Evolutionary conservation across 1,139 yeast species (phyloP).

Genomic region (Candida mesenterica): DNA sequence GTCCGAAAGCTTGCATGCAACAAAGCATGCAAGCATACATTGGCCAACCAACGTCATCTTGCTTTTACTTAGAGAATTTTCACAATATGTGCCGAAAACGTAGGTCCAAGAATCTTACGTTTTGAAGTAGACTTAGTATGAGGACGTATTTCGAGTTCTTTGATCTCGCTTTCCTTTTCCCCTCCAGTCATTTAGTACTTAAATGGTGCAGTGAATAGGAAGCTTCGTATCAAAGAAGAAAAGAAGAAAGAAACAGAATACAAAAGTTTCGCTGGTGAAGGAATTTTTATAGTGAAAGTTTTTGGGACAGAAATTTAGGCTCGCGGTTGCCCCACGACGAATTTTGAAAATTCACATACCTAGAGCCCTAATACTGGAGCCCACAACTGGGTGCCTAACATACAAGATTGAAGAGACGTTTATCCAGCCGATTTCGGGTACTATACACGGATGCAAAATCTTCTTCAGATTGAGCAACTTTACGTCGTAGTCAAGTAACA

Average conservation of each 20-base stretch:
- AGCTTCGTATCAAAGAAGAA: conserved; percentile 51
- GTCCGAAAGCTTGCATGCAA: not conserved
- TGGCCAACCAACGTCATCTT: no score
- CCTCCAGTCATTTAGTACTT: conserved; percentile 49
- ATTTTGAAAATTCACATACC: not conserved
- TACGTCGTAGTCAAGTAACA: no score
- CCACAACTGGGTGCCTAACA: no score
- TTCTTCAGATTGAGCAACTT: no score
- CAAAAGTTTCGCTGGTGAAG: conserved; percentile 4
- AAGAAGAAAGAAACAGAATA: conserved; percentile 9
- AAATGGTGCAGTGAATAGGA: conserved; percentile 63
- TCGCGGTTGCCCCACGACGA: conserved; percentile 2
- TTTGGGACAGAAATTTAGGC: not conserved
- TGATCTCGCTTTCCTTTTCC: conserved; percentile 43
- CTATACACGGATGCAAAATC: no score
- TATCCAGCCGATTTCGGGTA: no score
- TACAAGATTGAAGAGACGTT: no score
- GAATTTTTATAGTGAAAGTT: not conserved
- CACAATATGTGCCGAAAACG: conserved; percentile 41
- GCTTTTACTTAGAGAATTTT: no score
- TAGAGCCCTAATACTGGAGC: conserved; percentile 2
- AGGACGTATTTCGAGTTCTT: conserved; percentile 33
- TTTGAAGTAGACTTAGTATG: conserved; percentile 33
- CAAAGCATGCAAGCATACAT: no score
- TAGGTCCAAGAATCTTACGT: conserved; percentile 35